A percentile compares a stretch with the other conserved stretches of the same genome.
Evolutionary conservation across 1,284 basidiomycete genomes (phyloP).

Genomic region (Fomitiporia mediterranea): DNA sequence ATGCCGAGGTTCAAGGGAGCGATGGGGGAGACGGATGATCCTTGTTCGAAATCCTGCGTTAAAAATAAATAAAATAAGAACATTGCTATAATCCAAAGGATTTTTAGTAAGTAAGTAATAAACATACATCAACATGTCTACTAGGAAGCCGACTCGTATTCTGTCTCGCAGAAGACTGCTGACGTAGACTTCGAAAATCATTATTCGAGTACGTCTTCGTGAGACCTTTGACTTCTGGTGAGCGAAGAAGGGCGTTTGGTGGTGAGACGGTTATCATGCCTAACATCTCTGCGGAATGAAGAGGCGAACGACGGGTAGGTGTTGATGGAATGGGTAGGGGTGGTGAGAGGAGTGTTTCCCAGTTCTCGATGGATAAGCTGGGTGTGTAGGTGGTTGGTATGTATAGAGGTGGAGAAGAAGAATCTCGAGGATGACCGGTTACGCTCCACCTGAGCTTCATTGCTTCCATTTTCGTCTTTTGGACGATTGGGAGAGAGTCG

Average conservation of each 20-base stretch:
- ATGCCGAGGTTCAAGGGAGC: slow-evolving; percentile 12
- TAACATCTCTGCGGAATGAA: slow-evolving; percentile 31
- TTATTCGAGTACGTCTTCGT: slow-evolving; percentile 76
- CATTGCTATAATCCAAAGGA: slow-evolving; percentile 13
- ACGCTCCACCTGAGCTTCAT: slow-evolving; percentile 9
- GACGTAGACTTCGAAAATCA: slow-evolving; percentile 70
- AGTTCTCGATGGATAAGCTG: slow-evolving; percentile 25
- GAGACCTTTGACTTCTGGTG: slow-evolving; percentile 68
- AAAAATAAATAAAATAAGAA: slow-evolving; percentile 20
- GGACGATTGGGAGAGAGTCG: neutral
- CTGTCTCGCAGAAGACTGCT: slow-evolving; percentile 58
- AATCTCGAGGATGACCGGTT: slow-evolving; percentile 7
- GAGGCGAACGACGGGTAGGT: slow-evolving; percentile 47
- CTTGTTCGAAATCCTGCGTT: slow-evolving; percentile 33
- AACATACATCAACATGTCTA: slow-evolving; percentile 72
- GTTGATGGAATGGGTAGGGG: slow-evolving; percentile 27
- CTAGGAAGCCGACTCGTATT: slow-evolving; percentile 80
- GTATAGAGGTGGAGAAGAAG: neutral
- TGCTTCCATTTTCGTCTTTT: slow-evolving; percentile 9
- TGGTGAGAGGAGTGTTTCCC: slow-evolving; percentile 27
- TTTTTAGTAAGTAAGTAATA: slow-evolving; percentile 24
- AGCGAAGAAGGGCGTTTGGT: slow-evolving; percentile 62
- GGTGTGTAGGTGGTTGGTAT: slow-evolving; percentile 16
- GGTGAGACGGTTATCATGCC: slow-evolving; percentile 57
- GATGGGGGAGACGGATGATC: slow-evolving; percentile 6